phyloP scores from a whole-genome alignment of 2,329 filamentous ascomycete genomes.

The Beauveria asiatica region DNA sequence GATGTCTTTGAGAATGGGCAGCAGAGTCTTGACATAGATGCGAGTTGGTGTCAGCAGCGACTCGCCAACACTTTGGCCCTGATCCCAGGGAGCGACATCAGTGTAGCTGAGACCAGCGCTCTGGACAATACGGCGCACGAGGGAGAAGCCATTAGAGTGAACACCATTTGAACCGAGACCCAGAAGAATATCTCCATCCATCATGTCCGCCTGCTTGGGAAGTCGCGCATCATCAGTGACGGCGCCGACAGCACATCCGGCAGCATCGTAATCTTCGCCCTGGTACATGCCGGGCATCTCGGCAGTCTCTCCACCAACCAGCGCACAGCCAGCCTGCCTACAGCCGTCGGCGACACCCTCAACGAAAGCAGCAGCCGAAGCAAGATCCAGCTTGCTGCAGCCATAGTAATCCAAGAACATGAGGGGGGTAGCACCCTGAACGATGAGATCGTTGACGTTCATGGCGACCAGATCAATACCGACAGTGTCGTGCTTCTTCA shows the following conservation, averaged over 20 bases:
- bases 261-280: slow-evolving; percentile 84
- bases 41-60: slow-evolving; percentile 80
- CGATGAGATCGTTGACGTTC: slow-evolving; percentile 97
- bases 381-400: slow-evolving; percentile 76
- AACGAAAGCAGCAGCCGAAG: slow-evolving; percentile 75
- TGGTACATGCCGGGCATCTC: slow-evolving; percentile 97
- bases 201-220: slow-evolving; percentile 69
- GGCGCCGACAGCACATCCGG: slow-evolving; percentile 81
- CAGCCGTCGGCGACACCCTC: slow-evolving; percentile 86
- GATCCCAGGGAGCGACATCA: slow-evolving; percentile 69
- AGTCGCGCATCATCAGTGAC: slow-evolving; percentile 63
- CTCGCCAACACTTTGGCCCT: slow-evolving; percentile 54
- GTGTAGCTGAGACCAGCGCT: slow-evolving; percentile 62
- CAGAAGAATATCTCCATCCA: slow-evolving; percentile 72
- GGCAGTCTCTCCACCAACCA: slow-evolving; percentile 95
- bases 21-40: slow-evolving; percentile 82
- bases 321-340: slow-evolving; percentile 71
- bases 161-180: slow-evolving; percentile 79
- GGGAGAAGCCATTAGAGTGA: slow-evolving; percentile 95
- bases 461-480: slow-evolving; percentile 96
- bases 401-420: slow-evolving; percentile 99
- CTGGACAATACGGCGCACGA: slow-evolving; percentile 85
- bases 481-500: slow-evolving; percentile 86
- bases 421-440: slow-evolving; percentile 88
- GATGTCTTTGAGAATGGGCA: slow-evolving; percentile 59